Conservation (phyloP, 352 stramenopile genomes). For the Phytopythium mirpurense region DNA sequence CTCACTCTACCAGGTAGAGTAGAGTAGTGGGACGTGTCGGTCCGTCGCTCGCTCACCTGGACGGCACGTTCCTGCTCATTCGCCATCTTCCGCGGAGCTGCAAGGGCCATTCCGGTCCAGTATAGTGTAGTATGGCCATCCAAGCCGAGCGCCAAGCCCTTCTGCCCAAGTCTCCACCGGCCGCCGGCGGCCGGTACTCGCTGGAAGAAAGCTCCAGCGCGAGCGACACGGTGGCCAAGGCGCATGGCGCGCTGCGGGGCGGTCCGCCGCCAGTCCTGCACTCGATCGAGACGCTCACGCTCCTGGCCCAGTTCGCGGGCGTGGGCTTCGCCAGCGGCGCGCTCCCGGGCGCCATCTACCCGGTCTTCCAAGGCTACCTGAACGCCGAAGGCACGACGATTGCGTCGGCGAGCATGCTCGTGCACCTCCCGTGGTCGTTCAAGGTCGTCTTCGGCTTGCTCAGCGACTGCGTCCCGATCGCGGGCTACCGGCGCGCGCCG, state of each 20-base stretch:
- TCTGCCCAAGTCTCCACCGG: background rate
- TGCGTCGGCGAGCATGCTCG: slow-evolving; percentile 31
- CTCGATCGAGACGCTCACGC: slow-evolving; percentile 28
- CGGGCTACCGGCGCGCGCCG: slow-evolving; percentile 36
- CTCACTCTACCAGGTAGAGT: too few relatives aligned
- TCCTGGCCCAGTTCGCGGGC: slow-evolving; percentile 42
- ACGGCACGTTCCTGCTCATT: too few relatives aligned
- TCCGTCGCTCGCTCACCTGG: too few relatives aligned
- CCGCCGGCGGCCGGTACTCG: background rate
- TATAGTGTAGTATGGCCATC: too few relatives aligned
- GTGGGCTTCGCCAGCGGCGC: slow-evolving; percentile 35
- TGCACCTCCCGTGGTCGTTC: slow-evolving; percentile 46
- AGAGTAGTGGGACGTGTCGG: too few relatives aligned
- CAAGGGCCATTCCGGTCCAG: too few relatives aligned
- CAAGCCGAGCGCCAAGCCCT: background rate
- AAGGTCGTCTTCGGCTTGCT: slow-evolving; percentile 55
- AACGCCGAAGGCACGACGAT: slow-evolving; percentile 41
- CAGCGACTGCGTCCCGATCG: slow-evolving; percentile 43
- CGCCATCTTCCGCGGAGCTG: too few relatives aligned
- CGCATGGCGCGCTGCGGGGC: slow-evolving; percentile 22
- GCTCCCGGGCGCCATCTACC: slow-evolving; percentile 40
- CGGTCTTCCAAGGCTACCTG: slow-evolving; percentile 45
- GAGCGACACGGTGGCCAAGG: background rate
- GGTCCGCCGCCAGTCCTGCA: slow-evolving; percentile 23
- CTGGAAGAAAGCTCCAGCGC: background rate